Percentiles rank a stretch among this genome's conserved stretches.
Conservation (phyloP, 768 basidiomycete genomes). For the Amanita muscaria region DNA sequence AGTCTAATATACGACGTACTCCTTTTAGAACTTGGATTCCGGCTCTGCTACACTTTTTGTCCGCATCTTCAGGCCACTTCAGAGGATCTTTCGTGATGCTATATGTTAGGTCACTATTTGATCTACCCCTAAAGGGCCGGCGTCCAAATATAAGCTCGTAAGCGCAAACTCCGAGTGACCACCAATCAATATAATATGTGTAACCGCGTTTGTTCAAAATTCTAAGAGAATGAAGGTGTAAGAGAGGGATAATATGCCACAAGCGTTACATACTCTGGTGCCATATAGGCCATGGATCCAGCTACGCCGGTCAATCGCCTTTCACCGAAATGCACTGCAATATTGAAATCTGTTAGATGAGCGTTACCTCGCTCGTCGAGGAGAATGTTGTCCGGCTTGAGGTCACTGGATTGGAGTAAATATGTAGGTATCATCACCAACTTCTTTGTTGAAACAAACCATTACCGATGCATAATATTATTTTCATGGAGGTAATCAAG, state of each 20-base stretch:
- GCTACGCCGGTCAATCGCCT: slow-evolving; percentile 85
- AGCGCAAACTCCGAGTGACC: slow-evolving; percentile 90
- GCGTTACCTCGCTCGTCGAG: slow-evolving; percentile 94
- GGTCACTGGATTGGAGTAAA: slow-evolving; percentile 46
- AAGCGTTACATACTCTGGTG: slow-evolving; percentile 50
- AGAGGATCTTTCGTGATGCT: slow-evolving; percentile 84
- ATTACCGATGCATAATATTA: slow-evolving; percentile 89
- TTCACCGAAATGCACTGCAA: slow-evolving; percentile 93
- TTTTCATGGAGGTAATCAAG: slow-evolving; percentile 87
- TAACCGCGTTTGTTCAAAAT: slow-evolving; percentile 92
- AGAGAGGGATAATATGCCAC: slow-evolving; percentile 5
- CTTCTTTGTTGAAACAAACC: slow-evolving; percentile 15
- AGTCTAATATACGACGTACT: slow-evolving; percentile 38
- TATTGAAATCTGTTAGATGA: slow-evolving; percentile 97
- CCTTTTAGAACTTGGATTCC: slow-evolving; percentile 76
- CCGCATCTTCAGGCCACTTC: slow-evolving; percentile 86
- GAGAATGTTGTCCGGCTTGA: slow-evolving; percentile 97
- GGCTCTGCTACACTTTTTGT: slow-evolving; percentile 62
- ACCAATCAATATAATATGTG: slow-evolving; percentile 92
- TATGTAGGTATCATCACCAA: slow-evolving; percentile 13
- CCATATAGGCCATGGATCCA: slow-evolving; percentile 99
- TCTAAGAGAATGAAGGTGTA: slow-evolving; percentile 19
- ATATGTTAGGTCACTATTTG: slow-evolving; percentile 87
- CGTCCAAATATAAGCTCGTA: slow-evolving; percentile 90
- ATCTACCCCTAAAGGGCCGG: slow-evolving; percentile 87